Percentiles rank a stretch among this genome's conserved stretches.
These are phyloP conservation scores for Xylariomycetidae sp. DNA, from an alignment of 2,329 filamentous ascomycete species.

Conservation along the genomic window DNA sequence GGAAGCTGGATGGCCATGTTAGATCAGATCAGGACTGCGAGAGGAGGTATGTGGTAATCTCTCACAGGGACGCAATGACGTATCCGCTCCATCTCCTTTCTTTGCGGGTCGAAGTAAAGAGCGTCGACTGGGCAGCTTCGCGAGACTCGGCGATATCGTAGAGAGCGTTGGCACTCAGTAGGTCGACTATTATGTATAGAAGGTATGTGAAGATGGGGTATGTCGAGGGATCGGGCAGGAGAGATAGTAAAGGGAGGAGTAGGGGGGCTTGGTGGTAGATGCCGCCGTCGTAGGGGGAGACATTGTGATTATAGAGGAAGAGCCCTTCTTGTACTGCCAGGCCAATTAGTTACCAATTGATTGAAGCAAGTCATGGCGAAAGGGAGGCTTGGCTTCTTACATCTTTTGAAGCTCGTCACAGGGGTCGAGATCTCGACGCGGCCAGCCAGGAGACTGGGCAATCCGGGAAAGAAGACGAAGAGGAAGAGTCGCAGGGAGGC, in stretches of 20 bases:
- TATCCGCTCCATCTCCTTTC: constrained; percentile 69
- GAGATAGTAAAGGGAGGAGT: constrained; percentile 83
- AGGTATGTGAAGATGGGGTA: constrained; percentile 72
- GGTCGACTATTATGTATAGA: constrained; percentile 75
- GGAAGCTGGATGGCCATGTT: constrained; percentile 52
- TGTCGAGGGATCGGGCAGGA: constrained; percentile 66
- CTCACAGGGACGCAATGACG: constrained; percentile 74
- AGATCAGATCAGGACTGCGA: constrained; percentile 2
- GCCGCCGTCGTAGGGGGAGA: constrained; percentile 95
- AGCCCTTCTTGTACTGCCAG: constrained; percentile 90
- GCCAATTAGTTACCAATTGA: background rate
- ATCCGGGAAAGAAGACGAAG: constrained; percentile 73
- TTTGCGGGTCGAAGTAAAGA: constrained; percentile 75
- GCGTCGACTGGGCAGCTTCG: constrained; percentile 66
- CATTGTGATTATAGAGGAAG: constrained; percentile 92
- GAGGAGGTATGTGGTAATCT: constrained; percentile 2
- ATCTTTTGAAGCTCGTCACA: constrained; percentile 95
- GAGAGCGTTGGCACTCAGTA: constrained; percentile 77
- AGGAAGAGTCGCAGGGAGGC: constrained; percentile 75
- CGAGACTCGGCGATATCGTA: constrained; percentile 76
- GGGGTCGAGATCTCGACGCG: constrained; percentile 96
- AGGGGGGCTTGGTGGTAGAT: constrained; percentile 79
- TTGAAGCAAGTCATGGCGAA: background rate
- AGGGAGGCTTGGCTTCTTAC: constrained; percentile 45
- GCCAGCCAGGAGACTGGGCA: constrained; percentile 80